Conservation (phyloP, 2,329 filamentous ascomycete genomes). For the Apiospora rasikravindrae region DNA sequence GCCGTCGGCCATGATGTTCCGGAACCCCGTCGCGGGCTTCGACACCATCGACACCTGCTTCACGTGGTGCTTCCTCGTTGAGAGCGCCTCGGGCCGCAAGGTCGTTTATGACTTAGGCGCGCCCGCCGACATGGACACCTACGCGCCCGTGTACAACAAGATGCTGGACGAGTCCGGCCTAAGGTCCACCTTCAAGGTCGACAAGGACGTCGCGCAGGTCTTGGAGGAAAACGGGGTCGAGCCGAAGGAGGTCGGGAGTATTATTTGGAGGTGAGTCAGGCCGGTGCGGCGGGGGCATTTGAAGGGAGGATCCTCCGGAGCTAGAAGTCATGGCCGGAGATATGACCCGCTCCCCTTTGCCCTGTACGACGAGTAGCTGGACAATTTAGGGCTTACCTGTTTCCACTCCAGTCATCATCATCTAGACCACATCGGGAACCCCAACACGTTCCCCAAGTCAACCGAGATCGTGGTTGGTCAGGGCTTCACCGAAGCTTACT, state of each 20-base stretch:
- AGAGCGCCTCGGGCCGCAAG: slow-evolving; percentile 40
- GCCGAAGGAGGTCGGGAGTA: not conserved
- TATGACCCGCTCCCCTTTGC: not conserved
- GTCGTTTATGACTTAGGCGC: slow-evolving; percentile 54
- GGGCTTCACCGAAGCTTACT: not conserved
- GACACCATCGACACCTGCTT: not conserved
- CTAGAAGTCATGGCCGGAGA: slow-evolving; percentile 33
- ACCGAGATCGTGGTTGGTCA: not conserved
- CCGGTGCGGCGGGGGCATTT: slow-evolving; percentile 32
- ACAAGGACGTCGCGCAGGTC: not conserved
- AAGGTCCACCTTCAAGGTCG: slow-evolving; percentile 22
- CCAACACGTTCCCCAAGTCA: slow-evolving; percentile 44
- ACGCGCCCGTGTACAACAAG: slow-evolving; percentile 37
- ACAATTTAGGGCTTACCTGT: not conserved
- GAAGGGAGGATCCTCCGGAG: not conserved
- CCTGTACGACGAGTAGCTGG: not conserved
- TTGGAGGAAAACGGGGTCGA: not conserved
- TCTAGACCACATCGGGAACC: slow-evolving; percentile 49
- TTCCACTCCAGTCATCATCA: slow-evolving; percentile 36
- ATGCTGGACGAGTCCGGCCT: slow-evolving; percentile 39
- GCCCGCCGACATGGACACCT: slow-evolving; percentile 48
- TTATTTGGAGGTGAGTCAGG: slow-evolving; percentile 30
- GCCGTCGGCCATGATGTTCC: not conserved
- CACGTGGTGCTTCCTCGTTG: slow-evolving; percentile 32
- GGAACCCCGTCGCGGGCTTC: slow-evolving; percentile 6